Evolutionary conservation across 1,139 yeast genomes (phyloP).

Genomic region (Yamadazyma buinensis): DNA sequence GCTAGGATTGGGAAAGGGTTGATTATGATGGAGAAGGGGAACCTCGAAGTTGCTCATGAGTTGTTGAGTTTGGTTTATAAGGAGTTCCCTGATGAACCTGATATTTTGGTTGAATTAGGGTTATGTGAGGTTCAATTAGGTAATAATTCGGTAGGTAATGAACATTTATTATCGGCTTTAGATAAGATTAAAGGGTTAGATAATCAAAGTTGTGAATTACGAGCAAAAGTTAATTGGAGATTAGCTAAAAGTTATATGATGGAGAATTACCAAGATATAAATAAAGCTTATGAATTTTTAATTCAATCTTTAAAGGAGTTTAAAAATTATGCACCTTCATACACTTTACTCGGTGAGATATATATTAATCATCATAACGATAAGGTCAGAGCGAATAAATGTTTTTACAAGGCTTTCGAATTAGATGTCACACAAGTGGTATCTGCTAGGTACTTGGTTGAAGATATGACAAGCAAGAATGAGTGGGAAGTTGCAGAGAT

Average conservation of each 20-base stretch:
- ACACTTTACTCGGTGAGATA: constrained; percentile 72
- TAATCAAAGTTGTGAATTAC: constrained; percentile 47
- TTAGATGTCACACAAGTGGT: constrained; percentile 69
- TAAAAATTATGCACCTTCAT: constrained; percentile 69
- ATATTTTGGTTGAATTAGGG: constrained; percentile 66
- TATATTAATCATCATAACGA: constrained; percentile 61
- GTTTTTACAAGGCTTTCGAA: constrained; percentile 88
- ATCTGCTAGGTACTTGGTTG: constrained; percentile 72
- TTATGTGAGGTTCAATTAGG: constrained; percentile 72
- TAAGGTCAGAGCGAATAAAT: constrained; percentile 68
- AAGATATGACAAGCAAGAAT: constrained; percentile 56
- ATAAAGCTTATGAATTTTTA: constrained; percentile 46
- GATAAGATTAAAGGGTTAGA: constrained; percentile 46
- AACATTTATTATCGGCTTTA: constrained; percentile 43
- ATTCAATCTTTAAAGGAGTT: constrained; percentile 62
- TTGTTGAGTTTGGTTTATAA: constrained; percentile 50
- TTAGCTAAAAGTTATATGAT: constrained; percentile 54
- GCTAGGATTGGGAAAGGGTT: constrained; percentile 83
- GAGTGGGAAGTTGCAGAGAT: constrained; percentile 89
- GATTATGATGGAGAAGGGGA: constrained; percentile 64
- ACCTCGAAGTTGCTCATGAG: constrained; percentile 49
- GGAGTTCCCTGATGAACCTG: constrained; percentile 50
- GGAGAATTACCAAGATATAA: constrained; percentile 21
- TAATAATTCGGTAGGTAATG: constrained; percentile 51
- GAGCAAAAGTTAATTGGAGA: constrained; percentile 68